A percentile compares a stretch with the other conserved stretches of the same genome.
These are phyloP conservation scores for Sporisorium reilianum DNA, from an alignment of 1,284 basidiomycete genomes.

Conservation along the genomic window DNA sequence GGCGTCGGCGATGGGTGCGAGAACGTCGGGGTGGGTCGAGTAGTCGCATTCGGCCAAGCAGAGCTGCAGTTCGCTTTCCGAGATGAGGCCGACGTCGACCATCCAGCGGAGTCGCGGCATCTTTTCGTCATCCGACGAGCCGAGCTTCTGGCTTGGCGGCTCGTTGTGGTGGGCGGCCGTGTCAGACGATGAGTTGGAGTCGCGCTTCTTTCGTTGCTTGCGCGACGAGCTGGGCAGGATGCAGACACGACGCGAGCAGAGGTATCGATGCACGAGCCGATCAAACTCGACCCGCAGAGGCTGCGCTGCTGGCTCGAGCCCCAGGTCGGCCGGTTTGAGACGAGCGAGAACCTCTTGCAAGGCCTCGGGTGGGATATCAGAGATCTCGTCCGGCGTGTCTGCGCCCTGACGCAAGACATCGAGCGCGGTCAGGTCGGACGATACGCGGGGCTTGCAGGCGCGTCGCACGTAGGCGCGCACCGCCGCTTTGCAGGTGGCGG, in stretches of 20 bases:
- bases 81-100: slow-evolving; percentile 55
- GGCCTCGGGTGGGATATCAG: slow-evolving; percentile 18
- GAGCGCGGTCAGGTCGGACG: slow-evolving; percentile 29
- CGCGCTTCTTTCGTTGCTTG: slow-evolving; percentile 16
- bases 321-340: slow-evolving; percentile 32
- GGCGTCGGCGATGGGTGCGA: slow-evolving; percentile 45
- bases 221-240: slow-evolving; percentile 19
- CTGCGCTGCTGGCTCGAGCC: slow-evolving; percentile 36
- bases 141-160: slow-evolving; percentile 4
- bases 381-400: slow-evolving; percentile 1
- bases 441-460: slow-evolving; percentile 30
- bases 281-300: slow-evolving; percentile 49
- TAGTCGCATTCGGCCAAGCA: slow-evolving; percentile 38
- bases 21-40: slow-evolving; percentile 53
- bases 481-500: slow-evolving; percentile 39
- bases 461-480: slow-evolving; percentile 37
- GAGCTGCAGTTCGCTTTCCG: slow-evolving; percentile 34
- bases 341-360: slow-evolving; percentile 26
- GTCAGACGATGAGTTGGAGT: slow-evolving; percentile 27
- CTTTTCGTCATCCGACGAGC: slow-evolving; percentile 15
- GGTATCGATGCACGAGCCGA: slow-evolving; percentile 43
- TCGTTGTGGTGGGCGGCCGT: slow-evolving; percentile 15
- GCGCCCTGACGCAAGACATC: slow-evolving; percentile 19
- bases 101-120: slow-evolving; percentile 54
- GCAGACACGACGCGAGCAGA: slow-evolving; percentile 35